Base-by-base conservation (phyloP, 2,329 filamentous ascomycete genomes). In the Xylariaceae sp. region DNA sequence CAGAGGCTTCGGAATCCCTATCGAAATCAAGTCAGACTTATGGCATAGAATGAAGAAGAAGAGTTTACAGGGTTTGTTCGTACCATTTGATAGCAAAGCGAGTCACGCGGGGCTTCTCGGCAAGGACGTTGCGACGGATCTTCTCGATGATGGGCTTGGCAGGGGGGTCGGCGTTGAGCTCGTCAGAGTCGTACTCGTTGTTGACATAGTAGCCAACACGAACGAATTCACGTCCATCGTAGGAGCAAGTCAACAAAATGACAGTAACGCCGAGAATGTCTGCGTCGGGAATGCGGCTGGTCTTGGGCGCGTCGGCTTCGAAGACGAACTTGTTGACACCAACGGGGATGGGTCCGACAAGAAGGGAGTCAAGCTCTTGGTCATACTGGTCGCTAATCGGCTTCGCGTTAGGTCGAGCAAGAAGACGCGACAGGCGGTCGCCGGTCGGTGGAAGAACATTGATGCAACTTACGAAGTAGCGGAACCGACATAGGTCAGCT, bases 141-240 rank as follows among this genome's bases (percentile, higher is more conserved):
- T 92, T 90, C 73, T 99, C 95, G 65, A 97, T 88, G 67, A 95
- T 82, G 45, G 92, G 92, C 80, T 96, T 96, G 59, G 91, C 82
- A 5, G 94, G 94, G 8, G 94, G 94, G 69, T 97, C 92, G 52
- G 88, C 86, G 68, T 86, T 88, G 64, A 99, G 83, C 74, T 96
- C 90, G 70, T 95, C 91, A 30, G 89, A 89, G 68, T 96, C 91
- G 75, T 99, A 99, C 76, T 99, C 95, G 71, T 99, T 99, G 82
- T 97, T 99, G 71, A 99, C 94, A 69, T 99, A 99, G 83, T 99
- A 99, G 63, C 94, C 94, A 48, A 99, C 93, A 66, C 94, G 92
- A 45, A 99, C 92, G 70, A 99, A 99, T 75, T 99, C 94, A 71
- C 94, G 87, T 56, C 89, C 89, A 71, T 99, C 94, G 77, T 99